phyloP scores from a whole-genome alignment of 495 filamentous ascomycete species.

The Terfezia boudieri region DNA sequence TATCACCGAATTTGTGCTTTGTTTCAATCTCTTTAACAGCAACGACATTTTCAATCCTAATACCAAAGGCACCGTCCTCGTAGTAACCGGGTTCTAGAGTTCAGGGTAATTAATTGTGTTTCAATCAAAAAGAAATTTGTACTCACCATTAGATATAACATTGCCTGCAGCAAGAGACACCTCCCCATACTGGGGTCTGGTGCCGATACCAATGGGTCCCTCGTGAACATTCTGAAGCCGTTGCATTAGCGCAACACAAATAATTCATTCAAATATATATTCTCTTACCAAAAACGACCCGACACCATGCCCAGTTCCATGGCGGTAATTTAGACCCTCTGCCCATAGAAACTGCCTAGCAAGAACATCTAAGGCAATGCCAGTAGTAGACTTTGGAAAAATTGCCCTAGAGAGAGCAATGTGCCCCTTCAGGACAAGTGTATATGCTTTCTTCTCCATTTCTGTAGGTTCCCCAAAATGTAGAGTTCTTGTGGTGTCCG shows the following conservation, averaged over 20 bases:
- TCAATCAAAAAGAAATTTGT: not conserved
- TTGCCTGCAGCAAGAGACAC: conserved; percentile 78
- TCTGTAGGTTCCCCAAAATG: conserved; percentile 76
- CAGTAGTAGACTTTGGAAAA: conserved; percentile 87
- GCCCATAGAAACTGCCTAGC: conserved; percentile 88
- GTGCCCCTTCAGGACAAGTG: conserved; percentile 87
- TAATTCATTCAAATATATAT: not conserved
- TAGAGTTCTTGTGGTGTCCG: conserved; percentile 81
- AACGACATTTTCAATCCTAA: conserved; percentile 87
- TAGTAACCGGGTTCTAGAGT: conserved; percentile 81
- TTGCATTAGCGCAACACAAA: not conserved
- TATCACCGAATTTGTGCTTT: conserved; percentile 70
- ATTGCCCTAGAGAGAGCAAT: conserved; percentile 70
- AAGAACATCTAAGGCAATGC: conserved; percentile 72
- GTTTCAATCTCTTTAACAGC: conserved; percentile 76
- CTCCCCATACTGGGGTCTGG: conserved; percentile 72
- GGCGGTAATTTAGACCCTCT: conserved; percentile 79
- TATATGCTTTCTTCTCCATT: conserved; percentile 79
- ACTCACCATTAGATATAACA: conserved; percentile 57
- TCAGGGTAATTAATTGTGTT: not conserved
- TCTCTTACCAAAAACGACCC: conserved; percentile 51
- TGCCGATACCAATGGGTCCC: conserved; percentile 90
- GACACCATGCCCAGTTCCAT: conserved; percentile 92
- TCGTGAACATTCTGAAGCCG: conserved; percentile 72
- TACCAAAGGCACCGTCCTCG: conserved; percentile 92